These are phyloP conservation scores for Francoa sonchifolia DNA, from an alignment of 441 rosid species.

Conservation along the genomic window DNA sequence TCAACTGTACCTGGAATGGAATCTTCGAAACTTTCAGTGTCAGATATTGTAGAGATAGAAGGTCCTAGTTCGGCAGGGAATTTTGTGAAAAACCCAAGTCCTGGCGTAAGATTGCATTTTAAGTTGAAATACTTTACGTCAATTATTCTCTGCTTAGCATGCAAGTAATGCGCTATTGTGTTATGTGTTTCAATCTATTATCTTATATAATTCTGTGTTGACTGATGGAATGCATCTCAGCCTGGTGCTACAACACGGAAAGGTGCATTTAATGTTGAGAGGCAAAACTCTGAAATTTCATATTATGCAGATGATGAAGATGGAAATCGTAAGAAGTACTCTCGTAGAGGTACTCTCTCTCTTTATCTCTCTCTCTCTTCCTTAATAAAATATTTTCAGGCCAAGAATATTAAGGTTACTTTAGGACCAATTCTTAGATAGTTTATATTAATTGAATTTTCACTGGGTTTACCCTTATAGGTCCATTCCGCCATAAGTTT, in stretches of 20 bases:
- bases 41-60: slow-evolving; percentile 88
- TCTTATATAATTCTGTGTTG: slow-evolving; percentile 5
- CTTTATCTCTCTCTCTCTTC: too few species aligned
- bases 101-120: slow-evolving; percentile 45
- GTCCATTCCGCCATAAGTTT: slow-evolving; percentile 83
- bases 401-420: too few species aligned
- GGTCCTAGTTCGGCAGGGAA: slow-evolving; percentile 60
- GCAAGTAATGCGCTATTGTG: too few species aligned
- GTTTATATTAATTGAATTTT: slow-evolving; percentile 2
- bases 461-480: slow-evolving; percentile 25
- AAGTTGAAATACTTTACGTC: slow-evolving; percentile 4
- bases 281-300: slow-evolving; percentile 65
- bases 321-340: slow-evolving; percentile 66
- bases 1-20: slow-evolving; percentile 24
- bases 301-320: slow-evolving; percentile 96
- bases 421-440: too few species aligned
- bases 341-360: slow-evolving; percentile 87
- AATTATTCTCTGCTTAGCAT: not conserved
- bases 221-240: slow-evolving; percentile 31
- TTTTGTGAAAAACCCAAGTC: slow-evolving; percentile 59
- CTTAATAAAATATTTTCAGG: too few species aligned
- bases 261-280: slow-evolving; percentile 50
- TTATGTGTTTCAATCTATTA: too few species aligned
- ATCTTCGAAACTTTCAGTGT: slow-evolving; percentile 34
- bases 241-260: slow-evolving; percentile 81